phyloP scores from a whole-genome alignment of 2,329 filamentous ascomycete species.

The Acephala macrosclerotiorum region DNA sequence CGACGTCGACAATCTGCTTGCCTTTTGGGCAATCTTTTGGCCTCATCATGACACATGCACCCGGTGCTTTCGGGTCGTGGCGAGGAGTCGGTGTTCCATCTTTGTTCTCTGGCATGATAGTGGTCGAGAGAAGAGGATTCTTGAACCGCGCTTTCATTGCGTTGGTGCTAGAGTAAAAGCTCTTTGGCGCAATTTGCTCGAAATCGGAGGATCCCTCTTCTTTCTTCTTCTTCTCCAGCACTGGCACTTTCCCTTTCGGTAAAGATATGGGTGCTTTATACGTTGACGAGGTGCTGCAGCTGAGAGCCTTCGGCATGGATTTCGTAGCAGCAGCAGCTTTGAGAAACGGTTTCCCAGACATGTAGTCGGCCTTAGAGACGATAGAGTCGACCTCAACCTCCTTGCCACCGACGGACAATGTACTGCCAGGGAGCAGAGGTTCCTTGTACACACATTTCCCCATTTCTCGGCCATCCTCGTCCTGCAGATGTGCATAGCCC shows the following conservation, averaged over 20 bases:
- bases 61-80: slow-evolving; percentile 65
- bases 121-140: slow-evolving; percentile 63
- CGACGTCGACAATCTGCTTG: slow-evolving; percentile 74
- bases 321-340: slow-evolving; percentile 32
- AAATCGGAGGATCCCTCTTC: slow-evolving; percentile 35
- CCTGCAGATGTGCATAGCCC: slow-evolving; percentile 66
- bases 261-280: slow-evolving; percentile 27
- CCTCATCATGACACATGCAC: slow-evolving; percentile 72
- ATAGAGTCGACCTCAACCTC: slow-evolving; percentile 72
- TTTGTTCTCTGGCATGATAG: slow-evolving; percentile 54
- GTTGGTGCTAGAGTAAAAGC: slow-evolving; percentile 45
- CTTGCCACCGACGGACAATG: slow-evolving; percentile 69
- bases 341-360: slow-evolving; percentile 56
- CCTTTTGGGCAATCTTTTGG: slow-evolving; percentile 62
- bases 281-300: slow-evolving; percentile 20
- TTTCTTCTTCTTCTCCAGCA: slow-evolving; percentile 31
- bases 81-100: slow-evolving; percentile 62
- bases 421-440: slow-evolving; percentile 65
- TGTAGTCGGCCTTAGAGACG: slow-evolving; percentile 65
- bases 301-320: slow-evolving; percentile 19
- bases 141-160: slow-evolving; percentile 62
- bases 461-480: slow-evolving; percentile 68
- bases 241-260: slow-evolving; percentile 39
- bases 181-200: slow-evolving; percentile 47
- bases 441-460: slow-evolving; percentile 62